phyloP scores from a whole-genome alignment of 768 basidiomycete genomes.

The Polyporus arcularius region DNA sequence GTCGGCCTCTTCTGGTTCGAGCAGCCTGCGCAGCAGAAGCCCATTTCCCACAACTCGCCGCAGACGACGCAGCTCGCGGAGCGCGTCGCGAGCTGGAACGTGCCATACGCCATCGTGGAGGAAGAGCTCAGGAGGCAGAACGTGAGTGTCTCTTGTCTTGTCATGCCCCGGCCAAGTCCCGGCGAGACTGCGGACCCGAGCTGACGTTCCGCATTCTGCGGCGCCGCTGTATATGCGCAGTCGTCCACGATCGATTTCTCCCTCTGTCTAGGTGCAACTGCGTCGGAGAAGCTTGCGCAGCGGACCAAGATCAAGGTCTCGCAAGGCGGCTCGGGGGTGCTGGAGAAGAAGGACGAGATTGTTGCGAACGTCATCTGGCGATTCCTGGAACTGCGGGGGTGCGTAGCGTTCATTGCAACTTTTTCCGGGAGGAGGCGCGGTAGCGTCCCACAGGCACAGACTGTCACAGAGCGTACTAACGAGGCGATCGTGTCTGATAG shows the following conservation, averaged over 20 bases:
- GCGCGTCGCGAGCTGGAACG: constrained; percentile 87
- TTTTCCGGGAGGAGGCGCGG: not conserved
- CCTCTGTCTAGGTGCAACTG: constrained; percentile 90
- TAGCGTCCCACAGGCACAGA: constrained; percentile 2
- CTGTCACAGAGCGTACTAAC: not conserved
- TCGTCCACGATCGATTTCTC: constrained; percentile 98
- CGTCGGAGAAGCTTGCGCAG: constrained; percentile 72
- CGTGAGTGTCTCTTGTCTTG: constrained; percentile 52
- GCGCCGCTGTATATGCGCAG: constrained; percentile 41
- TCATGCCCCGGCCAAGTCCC: not conserved
- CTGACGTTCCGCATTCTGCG: constrained; percentile 17
- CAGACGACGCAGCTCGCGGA: constrained; percentile 88
- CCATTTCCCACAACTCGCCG: constrained; percentile 68
- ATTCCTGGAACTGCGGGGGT: constrained; percentile 96
- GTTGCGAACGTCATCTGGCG: constrained; percentile 99
- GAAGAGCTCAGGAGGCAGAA: constrained; percentile 96
- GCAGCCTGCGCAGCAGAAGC: constrained; percentile 45
- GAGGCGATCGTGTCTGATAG: constrained; percentile 40
- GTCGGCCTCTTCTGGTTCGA: constrained; percentile 79
- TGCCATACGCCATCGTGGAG: constrained; percentile 81
- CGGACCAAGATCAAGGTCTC: constrained; percentile 76
- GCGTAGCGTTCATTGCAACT: constrained; percentile 33
- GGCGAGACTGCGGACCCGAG: constrained; percentile 5
- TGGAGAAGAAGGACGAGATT: constrained; percentile 98
- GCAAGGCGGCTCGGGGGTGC: constrained; percentile 38